Base-by-base conservation (phyloP, 208 protist species). In the Novymonas esmeraldas region DNA sequence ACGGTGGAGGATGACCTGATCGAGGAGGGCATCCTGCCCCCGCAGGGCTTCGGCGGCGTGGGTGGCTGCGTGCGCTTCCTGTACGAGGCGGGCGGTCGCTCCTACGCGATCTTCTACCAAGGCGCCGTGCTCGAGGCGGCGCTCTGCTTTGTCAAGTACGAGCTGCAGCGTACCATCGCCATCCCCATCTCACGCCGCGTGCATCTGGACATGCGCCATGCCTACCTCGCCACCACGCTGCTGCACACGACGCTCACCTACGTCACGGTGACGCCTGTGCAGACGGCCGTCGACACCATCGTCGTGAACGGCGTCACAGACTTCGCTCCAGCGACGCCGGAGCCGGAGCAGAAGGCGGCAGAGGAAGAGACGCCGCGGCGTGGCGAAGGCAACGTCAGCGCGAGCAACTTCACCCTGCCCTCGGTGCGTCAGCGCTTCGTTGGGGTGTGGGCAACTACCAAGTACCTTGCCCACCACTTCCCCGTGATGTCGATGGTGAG, bases 111-210 rank as follows among this genome's bases (percentile, higher is more conserved):
- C 22, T 87, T 89, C 54, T 89, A 84, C 58, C 78, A 82, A 33
- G 80, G 82, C 20, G 70, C 78, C 28, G n/a, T 81, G 14, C 56
- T 79, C 6, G 85, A 92, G 52, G 77, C 65, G 28, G 58, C 51
- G 0, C 45, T 54, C 18, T 65, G 59, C 48, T 50, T 82, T 48
- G 41, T 59, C 60, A 78, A 82, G 71, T 71, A 66, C 33, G 48
- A 46, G 48, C 45, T 77, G 46, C 70, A 82, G 50, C 64, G 67
- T 18, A 51, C 56, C 51, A 34, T 75, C n/a, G 60, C 76, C 22
- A 70, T 82, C 46, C 77, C 77, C n/a, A 52, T 75, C 36, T 50
- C 59, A 13, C 77, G 67, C 16, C 63, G 54, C 18, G 36, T 82
- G 26, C 77, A 73, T 18, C 42, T 82, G 26, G 54, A 50, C 44